Evolutionary conservation across 129 eudicot species (phyloP).

Genomic region (Calendula officinalis): DNA sequence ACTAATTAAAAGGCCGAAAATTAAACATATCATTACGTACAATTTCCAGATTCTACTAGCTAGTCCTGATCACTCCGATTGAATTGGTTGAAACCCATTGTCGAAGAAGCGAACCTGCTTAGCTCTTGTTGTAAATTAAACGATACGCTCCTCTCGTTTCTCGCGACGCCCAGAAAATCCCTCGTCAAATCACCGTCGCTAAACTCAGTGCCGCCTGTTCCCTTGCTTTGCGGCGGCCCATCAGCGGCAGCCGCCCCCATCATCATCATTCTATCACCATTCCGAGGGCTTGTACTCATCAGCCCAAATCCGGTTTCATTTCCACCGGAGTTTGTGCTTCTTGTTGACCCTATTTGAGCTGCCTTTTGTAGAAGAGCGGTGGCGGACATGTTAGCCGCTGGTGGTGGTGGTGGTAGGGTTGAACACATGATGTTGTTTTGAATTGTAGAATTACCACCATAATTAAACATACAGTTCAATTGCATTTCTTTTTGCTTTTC

Average conservation of each 20-base stretch:
- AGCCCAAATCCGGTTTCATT: conserved; percentile 34
- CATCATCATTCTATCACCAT: conserved; percentile 27
- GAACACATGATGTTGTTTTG: conserved; percentile 37
- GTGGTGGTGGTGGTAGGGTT: conserved; percentile 25
- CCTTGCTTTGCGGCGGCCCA: conserved; percentile 16
- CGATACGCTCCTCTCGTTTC: conserved; percentile 31
- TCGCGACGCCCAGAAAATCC: conserved; percentile 35
- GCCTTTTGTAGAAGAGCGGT: conserved; percentile 89
- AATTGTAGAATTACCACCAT: conserved; percentile 13
- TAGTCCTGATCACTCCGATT: conserved; percentile 29
- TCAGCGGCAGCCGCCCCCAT: conserved; percentile 10
- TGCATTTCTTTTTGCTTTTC: conserved; percentile 48
- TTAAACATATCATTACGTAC: conserved; percentile 22
- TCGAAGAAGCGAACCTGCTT: conserved; percentile 38
- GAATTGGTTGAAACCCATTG: conserved; percentile 36
- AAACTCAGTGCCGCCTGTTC: conserved; percentile 22
- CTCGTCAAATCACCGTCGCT: conserved; percentile 28
- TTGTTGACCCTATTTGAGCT: conserved; percentile 71
- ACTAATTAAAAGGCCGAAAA: conserved; percentile 22
- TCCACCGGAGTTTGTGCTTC: conserved; percentile 35
- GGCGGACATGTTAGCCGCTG: conserved; percentile 65
- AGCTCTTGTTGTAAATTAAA: conserved; percentile 34
- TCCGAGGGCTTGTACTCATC: conserved; percentile 29
- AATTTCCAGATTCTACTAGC: conserved; percentile 15
- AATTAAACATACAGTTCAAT: conserved; percentile 41